Conservation (phyloP, 2,329 filamentous ascomycete genomes). For the Dothideomycetes sp. region DNA sequence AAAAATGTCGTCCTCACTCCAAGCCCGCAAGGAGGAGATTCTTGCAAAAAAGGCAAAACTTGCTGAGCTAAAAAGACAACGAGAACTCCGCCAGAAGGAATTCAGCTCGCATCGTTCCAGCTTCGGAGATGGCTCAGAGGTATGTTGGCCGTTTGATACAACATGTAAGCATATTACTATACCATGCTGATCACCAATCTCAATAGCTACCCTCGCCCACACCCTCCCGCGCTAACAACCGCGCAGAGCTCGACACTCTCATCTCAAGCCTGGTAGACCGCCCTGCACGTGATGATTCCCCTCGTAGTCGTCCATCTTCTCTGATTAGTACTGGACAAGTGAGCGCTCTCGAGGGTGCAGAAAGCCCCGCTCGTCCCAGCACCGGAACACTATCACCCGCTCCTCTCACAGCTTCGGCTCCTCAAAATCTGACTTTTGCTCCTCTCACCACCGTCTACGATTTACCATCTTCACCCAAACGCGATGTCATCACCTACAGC, state of each 20-base stretch:
- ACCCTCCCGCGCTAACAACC: constrained; percentile 56
- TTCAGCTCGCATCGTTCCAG: constrained; percentile 35
- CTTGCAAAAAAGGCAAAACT: constrained; percentile 94
- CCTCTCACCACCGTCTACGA: constrained; percentile 71
- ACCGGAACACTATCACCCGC: constrained; percentile 6
- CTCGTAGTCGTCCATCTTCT: constrained; percentile 73
- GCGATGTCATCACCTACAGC: constrained; percentile 88
- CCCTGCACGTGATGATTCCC: constrained; percentile 50
- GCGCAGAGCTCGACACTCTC: constrained; percentile 70
- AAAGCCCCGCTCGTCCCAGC: constrained; percentile 12
- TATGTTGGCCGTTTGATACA: constrained; percentile 36
- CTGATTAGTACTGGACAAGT: constrained; percentile 72
- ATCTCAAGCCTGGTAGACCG: constrained; percentile 75
- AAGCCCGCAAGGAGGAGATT: constrained; percentile 87
- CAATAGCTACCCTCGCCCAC: constrained; percentile 56
- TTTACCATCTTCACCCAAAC: constrained; percentile 57
- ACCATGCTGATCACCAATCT: constrained; percentile 13
- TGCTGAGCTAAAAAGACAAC: constrained; percentile 86
- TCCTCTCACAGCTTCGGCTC: constrained; percentile 33
- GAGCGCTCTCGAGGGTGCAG: constrained; percentile 52
- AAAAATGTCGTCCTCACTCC: constrained; percentile 26
- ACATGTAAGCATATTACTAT: neutral
- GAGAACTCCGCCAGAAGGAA: constrained; percentile 72
- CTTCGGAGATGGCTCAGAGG: constrained; percentile 59
- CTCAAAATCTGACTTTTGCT: constrained; percentile 63